Conservation (phyloP, 176 grass and related monocot genomes). For the Oryza glaberrima region DNA sequence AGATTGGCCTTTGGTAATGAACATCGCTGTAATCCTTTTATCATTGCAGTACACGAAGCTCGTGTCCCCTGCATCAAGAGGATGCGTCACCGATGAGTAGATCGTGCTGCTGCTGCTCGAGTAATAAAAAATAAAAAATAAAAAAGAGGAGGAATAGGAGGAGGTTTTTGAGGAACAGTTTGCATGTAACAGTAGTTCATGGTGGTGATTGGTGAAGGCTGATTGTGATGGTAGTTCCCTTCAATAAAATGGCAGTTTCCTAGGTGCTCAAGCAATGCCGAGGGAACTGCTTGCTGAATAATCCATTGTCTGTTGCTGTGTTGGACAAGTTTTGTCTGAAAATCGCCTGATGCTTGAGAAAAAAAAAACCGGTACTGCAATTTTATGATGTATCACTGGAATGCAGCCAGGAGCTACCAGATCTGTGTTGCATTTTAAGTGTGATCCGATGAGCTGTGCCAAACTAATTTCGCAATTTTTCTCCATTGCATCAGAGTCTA, state of each 20-base stretch:
- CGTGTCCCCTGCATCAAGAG: constrained; percentile 77
- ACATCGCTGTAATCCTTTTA: neutral
- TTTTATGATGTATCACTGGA: neutral
- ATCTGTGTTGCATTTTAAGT: neutral
- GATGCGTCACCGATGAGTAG: constrained; percentile 89
- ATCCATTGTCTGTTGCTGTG: neutral
- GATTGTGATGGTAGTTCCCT: neutral
- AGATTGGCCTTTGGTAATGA: neutral
- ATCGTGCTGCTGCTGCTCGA: neutral
- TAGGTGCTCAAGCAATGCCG: constrained; percentile 11
- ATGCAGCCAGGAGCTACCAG: neutral
- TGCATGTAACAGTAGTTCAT: constrained; percentile 12
- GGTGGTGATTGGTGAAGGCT: neutral
- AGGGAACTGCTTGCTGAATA: constrained; percentile 30
- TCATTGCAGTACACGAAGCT: constrained; percentile 86
- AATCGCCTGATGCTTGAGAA: neutral
- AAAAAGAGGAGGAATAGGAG: neutral
- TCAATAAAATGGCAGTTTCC: constrained; percentile 39
- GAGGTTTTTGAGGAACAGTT: neutral
- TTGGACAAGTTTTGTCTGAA: neutral
- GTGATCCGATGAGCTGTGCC: neutral
- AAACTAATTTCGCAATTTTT: neutral
- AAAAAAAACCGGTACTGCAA: neutral
- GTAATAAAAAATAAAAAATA: neutral
- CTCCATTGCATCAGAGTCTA: neutral